Conservation (phyloP, 306 rosid species). For the Luffa acutangula region DNA sequence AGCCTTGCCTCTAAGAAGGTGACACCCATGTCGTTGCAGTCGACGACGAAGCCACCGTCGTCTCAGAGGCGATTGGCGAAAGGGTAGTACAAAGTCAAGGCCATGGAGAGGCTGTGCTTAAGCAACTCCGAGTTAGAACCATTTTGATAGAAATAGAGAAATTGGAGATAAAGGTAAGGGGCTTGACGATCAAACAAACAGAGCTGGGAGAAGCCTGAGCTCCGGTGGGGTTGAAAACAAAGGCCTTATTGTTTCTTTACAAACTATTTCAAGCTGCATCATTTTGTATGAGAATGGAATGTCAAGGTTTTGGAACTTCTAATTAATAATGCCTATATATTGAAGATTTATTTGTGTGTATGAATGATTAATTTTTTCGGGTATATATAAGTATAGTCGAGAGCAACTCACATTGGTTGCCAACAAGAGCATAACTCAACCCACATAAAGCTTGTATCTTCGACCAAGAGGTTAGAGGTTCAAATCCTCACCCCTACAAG, state of each 20-base stretch:
- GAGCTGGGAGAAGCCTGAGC: slow-evolving; percentile 14
- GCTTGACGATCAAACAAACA: slow-evolving; percentile 27
- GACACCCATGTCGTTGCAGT: slow-evolving; percentile 38
- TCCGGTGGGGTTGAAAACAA: slow-evolving; percentile 32
- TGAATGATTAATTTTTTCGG: too few species aligned
- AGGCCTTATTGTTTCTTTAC: slow-evolving; percentile 47
- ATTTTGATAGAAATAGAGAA: slow-evolving; percentile 35
- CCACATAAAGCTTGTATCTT: too few species aligned
- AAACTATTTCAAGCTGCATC: slow-evolving; percentile 15
- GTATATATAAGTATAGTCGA: too few species aligned
- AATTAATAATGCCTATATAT: too few species aligned
- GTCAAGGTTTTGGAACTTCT: too few species aligned
- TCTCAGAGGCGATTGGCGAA: background rate
- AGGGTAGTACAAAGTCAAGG: slow-evolving; percentile 36
- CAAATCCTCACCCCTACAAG: too few species aligned
- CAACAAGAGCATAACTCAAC: too few species aligned
- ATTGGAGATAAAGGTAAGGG: slow-evolving; percentile 16
- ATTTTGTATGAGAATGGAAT: too few species aligned
- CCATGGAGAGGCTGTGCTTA: slow-evolving; percentile 29
- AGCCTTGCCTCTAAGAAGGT: slow-evolving; percentile 19
- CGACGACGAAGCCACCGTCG: background rate
- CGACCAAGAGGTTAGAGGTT: too few species aligned
- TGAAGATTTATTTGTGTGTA: too few species aligned
- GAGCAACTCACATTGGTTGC: too few species aligned
- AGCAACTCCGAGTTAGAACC: too few species aligned